Percentiles rank a stretch among this genome's conserved stretches.
Evolutionary conservation across 495 filamentous ascomycete genomes (phyloP).

Genomic region (Aspergillus leporis): DNA sequence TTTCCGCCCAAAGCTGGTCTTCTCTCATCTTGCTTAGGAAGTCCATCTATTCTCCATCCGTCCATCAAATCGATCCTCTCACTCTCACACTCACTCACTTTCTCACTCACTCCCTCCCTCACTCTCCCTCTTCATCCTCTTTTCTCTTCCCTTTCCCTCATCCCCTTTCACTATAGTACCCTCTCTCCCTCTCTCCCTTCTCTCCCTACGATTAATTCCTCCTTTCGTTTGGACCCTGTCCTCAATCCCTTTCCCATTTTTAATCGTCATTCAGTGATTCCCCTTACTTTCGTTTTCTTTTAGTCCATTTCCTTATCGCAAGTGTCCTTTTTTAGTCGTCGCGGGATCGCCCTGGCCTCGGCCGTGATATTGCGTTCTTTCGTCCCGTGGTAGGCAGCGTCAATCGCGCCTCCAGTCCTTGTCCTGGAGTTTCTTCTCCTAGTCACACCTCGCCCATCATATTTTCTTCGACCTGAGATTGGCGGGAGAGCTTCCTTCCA

Average conservation of each 20-base stretch:
- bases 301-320: slow-evolving; percentile 23
- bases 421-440: slow-evolving; percentile 12
- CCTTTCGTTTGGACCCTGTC: slow-evolving; percentile 22
- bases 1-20: slow-evolving; percentile 22
- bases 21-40: slow-evolving; percentile 8
- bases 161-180: slow-evolving; percentile 13
- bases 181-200: slow-evolving; percentile 17
- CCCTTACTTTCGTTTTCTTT: slow-evolving; percentile 30
- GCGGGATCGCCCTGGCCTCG: slow-evolving; percentile 19
- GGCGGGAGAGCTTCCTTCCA: slow-evolving; percentile 34
- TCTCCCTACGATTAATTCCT: slow-evolving; percentile 31
- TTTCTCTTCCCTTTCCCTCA: slow-evolving; percentile 20
- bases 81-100: not conserved
- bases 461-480: slow-evolving; percentile 16
- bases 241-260: slow-evolving; percentile 12
- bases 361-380: slow-evolving; percentile 18
- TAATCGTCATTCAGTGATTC: slow-evolving; percentile 23
- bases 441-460: slow-evolving; percentile 13
- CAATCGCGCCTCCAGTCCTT: slow-evolving; percentile 27
- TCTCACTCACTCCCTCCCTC: slow-evolving; percentile 24
- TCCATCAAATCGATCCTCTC: slow-evolving; percentile 20
- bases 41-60: slow-evolving; percentile 8
- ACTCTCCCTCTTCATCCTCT: slow-evolving; percentile 25
- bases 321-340: slow-evolving; percentile 17
- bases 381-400: slow-evolving; percentile 27